Base-by-base conservation (phyloP, 2,329 filamentous ascomycete species). In the Trichoderma oligosporum region DNA sequence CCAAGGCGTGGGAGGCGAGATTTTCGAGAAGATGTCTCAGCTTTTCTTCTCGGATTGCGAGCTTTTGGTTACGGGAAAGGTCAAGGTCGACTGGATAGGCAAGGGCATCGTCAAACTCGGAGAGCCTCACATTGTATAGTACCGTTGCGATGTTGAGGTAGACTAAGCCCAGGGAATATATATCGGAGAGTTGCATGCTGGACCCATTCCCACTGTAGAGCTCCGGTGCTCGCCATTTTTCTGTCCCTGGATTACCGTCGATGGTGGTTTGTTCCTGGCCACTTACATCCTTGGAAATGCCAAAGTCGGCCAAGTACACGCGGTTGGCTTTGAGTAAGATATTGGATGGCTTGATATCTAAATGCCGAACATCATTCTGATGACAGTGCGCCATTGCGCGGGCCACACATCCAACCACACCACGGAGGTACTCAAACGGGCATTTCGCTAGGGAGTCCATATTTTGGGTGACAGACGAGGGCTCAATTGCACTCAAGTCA, bases 271-370 rank as follows among this genome's bases (percentile, higher is more conserved):
- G 70, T 8, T 78, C 76, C 22, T 72, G 70, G 39, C 72, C 73
- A 47, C 72, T 73, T 12, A 79, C 75, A 47, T 79, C 76, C 51
- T 72, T 69, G 11, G 78, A 75, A 22, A 79, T 78, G 33, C 76
- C 77, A 66, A 79, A 79, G 62, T 79, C 77, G 20, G 76, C 74
- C 12, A 79, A 67, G 57, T 78, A 78, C 7, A 79, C 76, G 7
- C 74, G 69, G 5, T 73, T 72, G 1, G 75, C 70, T 56, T 71
- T 74, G 7, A 79, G 67, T 2, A 79, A 68, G 49, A 79, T 78
- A 52, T 79, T 79, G 33, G 71, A 72, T 1, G 77, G 77, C 58
- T 79, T 79, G 33, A 80, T 71, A 53, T 79, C 75, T 4, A 76
- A 70, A 61, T 79, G 76, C 20, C 77, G 70, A 11, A 79, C 73